Conservation (phyloP, 306 rosid genomes). For the Alnus glutinosa region DNA sequence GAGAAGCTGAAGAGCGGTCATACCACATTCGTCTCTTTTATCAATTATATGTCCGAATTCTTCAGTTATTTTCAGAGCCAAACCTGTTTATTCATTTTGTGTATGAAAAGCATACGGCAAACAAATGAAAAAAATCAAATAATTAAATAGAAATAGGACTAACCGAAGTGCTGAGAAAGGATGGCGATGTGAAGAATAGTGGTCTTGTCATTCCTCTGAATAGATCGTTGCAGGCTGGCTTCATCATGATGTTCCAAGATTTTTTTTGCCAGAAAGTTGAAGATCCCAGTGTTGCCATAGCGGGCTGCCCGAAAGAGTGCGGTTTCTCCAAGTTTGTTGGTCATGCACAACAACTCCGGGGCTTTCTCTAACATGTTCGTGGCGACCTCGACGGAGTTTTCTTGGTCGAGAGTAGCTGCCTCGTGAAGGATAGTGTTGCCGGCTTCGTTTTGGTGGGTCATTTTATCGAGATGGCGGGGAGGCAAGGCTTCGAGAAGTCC, state of each 20-base stretch:
- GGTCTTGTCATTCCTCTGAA: not conserved
- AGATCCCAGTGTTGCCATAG: not conserved
- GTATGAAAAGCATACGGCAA: no score
- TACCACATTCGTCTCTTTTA: not conserved
- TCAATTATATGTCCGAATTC: not conserved
- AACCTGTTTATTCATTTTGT: not conserved
- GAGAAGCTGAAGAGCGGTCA: constrained; percentile 1
- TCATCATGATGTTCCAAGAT: not conserved
- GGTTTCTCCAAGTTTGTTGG: not conserved
- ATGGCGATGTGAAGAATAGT: not conserved
- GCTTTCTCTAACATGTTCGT: not conserved
- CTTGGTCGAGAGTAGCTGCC: not conserved
- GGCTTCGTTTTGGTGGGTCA: not conserved
- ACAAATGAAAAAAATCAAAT: not conserved
- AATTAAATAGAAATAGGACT: not conserved
- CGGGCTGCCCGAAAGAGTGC: not conserved
- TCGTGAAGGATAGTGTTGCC: not conserved
- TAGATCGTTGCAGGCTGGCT: not conserved
- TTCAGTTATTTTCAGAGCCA: not conserved
- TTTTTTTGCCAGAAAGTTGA: not conserved
- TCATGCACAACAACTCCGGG: not conserved
- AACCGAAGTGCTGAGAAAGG: not conserved
- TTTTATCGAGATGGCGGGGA: not conserved
- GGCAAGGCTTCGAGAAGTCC: not conserved
- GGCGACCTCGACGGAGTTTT: not conserved